Evolutionary conservation across 306 rosid species (phyloP).

Genomic region (Cyamopsis tetragonoloba): DNA sequence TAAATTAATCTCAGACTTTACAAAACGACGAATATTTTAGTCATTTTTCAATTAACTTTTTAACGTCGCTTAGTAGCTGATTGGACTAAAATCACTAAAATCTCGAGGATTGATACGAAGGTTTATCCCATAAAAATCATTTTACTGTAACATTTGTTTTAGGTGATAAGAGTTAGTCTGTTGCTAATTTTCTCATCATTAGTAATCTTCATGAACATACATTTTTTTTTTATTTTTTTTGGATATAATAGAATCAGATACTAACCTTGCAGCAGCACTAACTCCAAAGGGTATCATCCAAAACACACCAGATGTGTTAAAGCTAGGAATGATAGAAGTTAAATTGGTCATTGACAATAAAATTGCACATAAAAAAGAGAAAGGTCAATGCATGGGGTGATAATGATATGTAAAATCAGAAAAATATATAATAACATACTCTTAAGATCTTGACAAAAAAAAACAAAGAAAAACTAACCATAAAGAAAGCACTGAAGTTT

Average conservation of each 20-base stretch:
- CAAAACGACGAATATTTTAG: too few relatives aligned
- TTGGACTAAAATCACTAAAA: too few relatives aligned
- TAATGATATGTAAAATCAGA: background rate
- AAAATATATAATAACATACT: background rate
- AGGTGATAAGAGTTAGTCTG: too few relatives aligned
- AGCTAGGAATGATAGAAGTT: constrained; percentile 25
- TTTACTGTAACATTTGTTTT: too few relatives aligned
- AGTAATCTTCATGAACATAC: background rate
- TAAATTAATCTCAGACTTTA: too few relatives aligned
- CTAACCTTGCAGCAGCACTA: constrained; percentile 66
- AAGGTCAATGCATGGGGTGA: background rate
- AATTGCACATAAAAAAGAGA: background rate
- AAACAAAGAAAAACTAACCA: constrained; percentile 43
- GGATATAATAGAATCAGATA: background rate
- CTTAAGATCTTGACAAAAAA: background rate
- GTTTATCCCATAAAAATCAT: too few relatives aligned
- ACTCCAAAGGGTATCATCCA: constrained; percentile 75
- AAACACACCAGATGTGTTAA: constrained; percentile 42
- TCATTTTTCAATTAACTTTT: too few relatives aligned
- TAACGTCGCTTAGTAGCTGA: too few relatives aligned
- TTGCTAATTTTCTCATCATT: background rate
- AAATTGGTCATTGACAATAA: background rate
- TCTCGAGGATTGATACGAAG: too few relatives aligned
- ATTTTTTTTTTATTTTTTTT: too few relatives aligned
- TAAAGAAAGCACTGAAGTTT: constrained; percentile 60